A percentile compares a stretch with the other conserved stretches of the same genome.
phyloP scores from a whole-genome alignment of 1,284 basidiomycete species.

The Fistulina hepatica region DNA sequence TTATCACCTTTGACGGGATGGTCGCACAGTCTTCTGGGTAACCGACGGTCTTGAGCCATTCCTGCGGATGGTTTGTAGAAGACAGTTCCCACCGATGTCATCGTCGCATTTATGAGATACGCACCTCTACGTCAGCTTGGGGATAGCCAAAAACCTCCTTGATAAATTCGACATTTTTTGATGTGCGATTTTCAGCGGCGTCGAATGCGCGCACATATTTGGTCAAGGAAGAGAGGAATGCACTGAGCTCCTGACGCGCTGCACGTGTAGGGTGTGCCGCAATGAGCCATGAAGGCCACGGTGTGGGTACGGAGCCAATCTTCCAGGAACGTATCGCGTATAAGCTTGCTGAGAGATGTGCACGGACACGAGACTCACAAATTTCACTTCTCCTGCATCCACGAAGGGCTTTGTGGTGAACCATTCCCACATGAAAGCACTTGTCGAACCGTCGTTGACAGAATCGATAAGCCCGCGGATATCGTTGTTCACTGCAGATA shows the following conservation, averaged over 20 bases:
- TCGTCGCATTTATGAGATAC: slow-evolving; percentile 17
- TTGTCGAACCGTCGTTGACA: slow-evolving; percentile 78
- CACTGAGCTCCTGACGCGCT: slow-evolving; percentile 35
- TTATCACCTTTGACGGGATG: slow-evolving; percentile 54
- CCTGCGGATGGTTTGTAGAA: too few relatives aligned
- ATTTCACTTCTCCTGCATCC: slow-evolving; percentile 74
- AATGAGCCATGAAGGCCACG: slow-evolving; percentile 96
- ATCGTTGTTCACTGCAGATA: slow-evolving; percentile 68
- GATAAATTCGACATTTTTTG: slow-evolving; percentile 65
- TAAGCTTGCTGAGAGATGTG: not conserved
- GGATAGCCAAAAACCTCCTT: slow-evolving; percentile 71
- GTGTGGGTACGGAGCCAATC: slow-evolving; percentile 84
- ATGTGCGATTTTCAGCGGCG: slow-evolving; percentile 46
- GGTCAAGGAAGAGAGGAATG: slow-evolving; percentile 59
- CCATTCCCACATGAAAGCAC: slow-evolving; percentile 93
- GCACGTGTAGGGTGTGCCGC: slow-evolving; percentile 61
- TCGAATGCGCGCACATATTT: slow-evolving; percentile 61
- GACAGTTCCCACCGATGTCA: too few relatives aligned
- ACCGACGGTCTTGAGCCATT: slow-evolving; percentile 73
- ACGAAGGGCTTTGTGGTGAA: slow-evolving; percentile 94
- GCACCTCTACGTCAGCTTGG: slow-evolving; percentile 63
- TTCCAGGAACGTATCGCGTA: slow-evolving; percentile 23
- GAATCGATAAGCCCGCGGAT: slow-evolving; percentile 84
- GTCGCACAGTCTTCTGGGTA: slow-evolving; percentile 60
- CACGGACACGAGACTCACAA: slow-evolving; percentile 38